Conservation (phyloP, 345 rosid genomes). For the Dipteronia dyeriana region DNA sequence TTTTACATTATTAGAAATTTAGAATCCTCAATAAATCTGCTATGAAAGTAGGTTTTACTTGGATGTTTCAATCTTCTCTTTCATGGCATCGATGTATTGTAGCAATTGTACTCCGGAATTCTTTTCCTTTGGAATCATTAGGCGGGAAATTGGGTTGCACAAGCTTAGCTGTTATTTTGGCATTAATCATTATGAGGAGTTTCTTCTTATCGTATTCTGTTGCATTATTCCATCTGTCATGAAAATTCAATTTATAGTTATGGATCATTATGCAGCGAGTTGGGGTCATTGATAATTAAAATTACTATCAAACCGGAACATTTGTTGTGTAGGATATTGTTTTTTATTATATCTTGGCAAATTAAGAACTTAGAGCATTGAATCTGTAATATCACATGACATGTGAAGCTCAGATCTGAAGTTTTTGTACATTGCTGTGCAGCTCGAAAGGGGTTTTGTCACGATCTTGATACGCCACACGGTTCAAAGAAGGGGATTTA, state of each 20-base stretch:
- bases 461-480: constrained; percentile 35
- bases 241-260: background rate
- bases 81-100: background rate
- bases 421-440: constrained; percentile 27
- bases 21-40: no score
- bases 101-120: background rate
- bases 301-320: background rate
- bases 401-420: background rate
- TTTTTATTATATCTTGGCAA: background rate
- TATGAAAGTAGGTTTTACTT: no score
- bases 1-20: no score
- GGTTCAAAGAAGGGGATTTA: background rate
- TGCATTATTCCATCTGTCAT: background rate
- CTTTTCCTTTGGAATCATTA: background rate
- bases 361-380: background rate
- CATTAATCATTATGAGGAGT: background rate
- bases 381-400: background rate
- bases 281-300: background rate
- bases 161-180: background rate
- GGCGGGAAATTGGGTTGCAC: background rate
- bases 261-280: background rate
- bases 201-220: background rate
- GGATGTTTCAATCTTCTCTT: background rate
- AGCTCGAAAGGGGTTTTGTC: constrained; percentile 91
- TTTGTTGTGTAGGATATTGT: background rate